phyloP scores from a whole-genome alignment of 2,329 filamentous ascomycete species.

The Biscogniauxia sp. region DNA sequence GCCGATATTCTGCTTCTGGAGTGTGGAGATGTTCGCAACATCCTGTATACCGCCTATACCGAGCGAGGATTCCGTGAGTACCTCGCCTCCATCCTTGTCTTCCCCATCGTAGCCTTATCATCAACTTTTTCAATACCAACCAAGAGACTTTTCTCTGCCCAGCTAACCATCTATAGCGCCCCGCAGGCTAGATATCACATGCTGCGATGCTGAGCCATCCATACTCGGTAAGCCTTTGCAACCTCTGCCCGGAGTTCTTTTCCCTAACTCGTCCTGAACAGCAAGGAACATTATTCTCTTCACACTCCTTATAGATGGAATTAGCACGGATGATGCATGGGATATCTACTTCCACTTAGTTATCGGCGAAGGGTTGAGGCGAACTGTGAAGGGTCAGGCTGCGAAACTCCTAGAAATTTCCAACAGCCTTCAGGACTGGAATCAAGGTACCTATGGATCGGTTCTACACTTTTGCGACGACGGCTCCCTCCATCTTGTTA shows the following conservation, averaged over 20 bases:
- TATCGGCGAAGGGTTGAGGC: constrained; percentile 38
- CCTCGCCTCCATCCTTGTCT: not conserved
- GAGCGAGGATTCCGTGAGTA: constrained; percentile 38
- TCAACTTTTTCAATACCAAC: not conserved
- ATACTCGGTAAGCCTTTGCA: constrained; percentile 44
- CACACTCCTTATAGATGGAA: constrained; percentile 47
- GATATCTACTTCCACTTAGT: constrained; percentile 55
- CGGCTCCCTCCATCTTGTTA: constrained; percentile 42
- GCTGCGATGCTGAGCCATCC: constrained; percentile 50
- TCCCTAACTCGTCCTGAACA: constrained; percentile 27
- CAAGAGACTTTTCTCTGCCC: not conserved
- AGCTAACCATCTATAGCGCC: constrained; percentile 31
- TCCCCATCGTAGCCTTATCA: too few relatives aligned
- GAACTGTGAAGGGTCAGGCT: constrained; percentile 40
- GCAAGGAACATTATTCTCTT: constrained; percentile 56
- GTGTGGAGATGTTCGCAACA: constrained; percentile 55
- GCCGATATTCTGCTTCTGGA: constrained; percentile 52
- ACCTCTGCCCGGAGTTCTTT: not conserved
- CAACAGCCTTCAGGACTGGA: constrained; percentile 43
- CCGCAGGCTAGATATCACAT: constrained; percentile 53
- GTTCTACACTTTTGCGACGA: constrained; percentile 48
- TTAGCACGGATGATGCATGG: constrained; percentile 41
- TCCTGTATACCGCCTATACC: constrained; percentile 52
- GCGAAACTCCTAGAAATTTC: constrained; percentile 41
- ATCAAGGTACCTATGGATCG: constrained; percentile 41